phyloP scores from a whole-genome alignment of 2,329 filamentous ascomycete species.

The Teratosphaeria viscida region DNA sequence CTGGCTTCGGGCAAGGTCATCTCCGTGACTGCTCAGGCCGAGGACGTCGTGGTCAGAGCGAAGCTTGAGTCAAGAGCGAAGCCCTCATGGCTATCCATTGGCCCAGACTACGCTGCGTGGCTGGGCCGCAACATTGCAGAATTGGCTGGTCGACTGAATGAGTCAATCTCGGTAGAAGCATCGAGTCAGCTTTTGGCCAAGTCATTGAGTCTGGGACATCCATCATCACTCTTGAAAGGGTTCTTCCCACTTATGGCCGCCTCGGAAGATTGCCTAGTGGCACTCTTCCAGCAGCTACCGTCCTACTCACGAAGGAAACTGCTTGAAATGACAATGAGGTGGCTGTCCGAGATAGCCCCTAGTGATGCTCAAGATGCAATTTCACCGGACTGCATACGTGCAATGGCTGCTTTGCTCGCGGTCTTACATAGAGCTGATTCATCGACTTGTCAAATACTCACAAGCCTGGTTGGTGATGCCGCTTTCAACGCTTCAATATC shows the following conservation, averaged over 20 bases:
- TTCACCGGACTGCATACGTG: neutral
- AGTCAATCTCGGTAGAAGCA: neutral
- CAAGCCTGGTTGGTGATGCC: slow-evolving; percentile 15
- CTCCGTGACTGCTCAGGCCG: slow-evolving; percentile 49
- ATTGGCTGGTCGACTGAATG: slow-evolving; percentile 6
- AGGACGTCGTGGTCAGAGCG: slow-evolving; percentile 34
- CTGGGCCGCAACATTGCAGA: slow-evolving; percentile 52
- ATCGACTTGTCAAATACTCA: slow-evolving; percentile 7
- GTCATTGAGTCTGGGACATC: slow-evolving; percentile 60
- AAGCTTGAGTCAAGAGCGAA: slow-evolving; percentile 14
- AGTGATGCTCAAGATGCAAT: neutral
- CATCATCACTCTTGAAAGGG: slow-evolving; percentile 17
- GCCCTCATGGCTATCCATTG: slow-evolving; percentile 54
- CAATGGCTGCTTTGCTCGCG: slow-evolving; percentile 8
- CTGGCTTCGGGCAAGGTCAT: slow-evolving; percentile 51
- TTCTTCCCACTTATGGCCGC: slow-evolving; percentile 1
- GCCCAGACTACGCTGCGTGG: slow-evolving; percentile 59
- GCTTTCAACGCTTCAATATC: slow-evolving; percentile 12
- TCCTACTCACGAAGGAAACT: slow-evolving; percentile 31
- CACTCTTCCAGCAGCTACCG: slow-evolving; percentile 7
- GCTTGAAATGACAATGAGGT: slow-evolving; percentile 26
- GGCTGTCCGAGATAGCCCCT: slow-evolving; percentile 11
- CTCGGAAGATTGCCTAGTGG: neutral
- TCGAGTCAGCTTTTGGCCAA: slow-evolving; percentile 43
- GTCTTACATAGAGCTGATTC: neutral